phyloP scores from a whole-genome alignment of 2,329 filamentous ascomycete genomes.

The Knoxdaviesia capensis region DNA sequence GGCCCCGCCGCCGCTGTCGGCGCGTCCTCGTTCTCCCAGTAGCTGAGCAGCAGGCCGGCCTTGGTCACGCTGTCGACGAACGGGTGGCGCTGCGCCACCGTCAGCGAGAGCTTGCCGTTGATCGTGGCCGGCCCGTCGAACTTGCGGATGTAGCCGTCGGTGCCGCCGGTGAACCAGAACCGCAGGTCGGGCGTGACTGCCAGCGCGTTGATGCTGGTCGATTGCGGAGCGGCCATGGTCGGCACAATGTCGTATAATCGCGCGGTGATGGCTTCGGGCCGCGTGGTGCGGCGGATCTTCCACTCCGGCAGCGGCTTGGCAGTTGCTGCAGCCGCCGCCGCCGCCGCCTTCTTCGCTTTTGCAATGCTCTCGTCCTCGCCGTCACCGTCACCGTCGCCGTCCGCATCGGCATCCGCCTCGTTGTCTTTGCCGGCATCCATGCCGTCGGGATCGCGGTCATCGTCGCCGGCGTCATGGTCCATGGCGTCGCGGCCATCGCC shows the following conservation, averaged over 20 bases:
- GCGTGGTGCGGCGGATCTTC: conserved; percentile 35
- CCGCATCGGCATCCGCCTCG: conserved; percentile 9
- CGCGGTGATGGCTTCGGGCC: conserved; percentile 61
- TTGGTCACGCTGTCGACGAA: conserved; percentile 97
- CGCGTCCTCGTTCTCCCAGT: conserved; percentile 95
- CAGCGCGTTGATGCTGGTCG: conserved; percentile 86
- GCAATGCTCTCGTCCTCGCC: conserved; percentile 18
- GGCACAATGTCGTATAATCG: conserved; percentile 84
- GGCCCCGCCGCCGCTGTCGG: conserved; percentile 13
- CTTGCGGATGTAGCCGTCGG: conserved; percentile 89
- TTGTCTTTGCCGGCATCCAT: conserved; percentile 14
- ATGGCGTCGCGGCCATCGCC: conserved; percentile 18
- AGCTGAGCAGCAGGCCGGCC: conserved; percentile 81
- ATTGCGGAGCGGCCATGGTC: conserved; percentile 88
- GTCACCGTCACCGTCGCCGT: conserved; percentile 11
- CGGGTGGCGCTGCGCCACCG: conserved; percentile 85
- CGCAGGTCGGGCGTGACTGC: conserved; percentile 83
- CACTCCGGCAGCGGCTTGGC: conserved; percentile 7
- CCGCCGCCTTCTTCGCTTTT: conserved; percentile 16
- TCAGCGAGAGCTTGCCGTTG: conserved; percentile 83
- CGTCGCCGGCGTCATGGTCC: conserved; percentile 19
- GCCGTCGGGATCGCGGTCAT: conserved; percentile 22
- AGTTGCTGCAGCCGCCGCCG: conserved; percentile 6
- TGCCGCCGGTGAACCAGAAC: conserved; percentile 86
- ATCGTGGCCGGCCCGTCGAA: conserved; percentile 91